Base-by-base conservation (phyloP, 306 rosid genomes). In the Hippophae rhamnoides region DNA sequence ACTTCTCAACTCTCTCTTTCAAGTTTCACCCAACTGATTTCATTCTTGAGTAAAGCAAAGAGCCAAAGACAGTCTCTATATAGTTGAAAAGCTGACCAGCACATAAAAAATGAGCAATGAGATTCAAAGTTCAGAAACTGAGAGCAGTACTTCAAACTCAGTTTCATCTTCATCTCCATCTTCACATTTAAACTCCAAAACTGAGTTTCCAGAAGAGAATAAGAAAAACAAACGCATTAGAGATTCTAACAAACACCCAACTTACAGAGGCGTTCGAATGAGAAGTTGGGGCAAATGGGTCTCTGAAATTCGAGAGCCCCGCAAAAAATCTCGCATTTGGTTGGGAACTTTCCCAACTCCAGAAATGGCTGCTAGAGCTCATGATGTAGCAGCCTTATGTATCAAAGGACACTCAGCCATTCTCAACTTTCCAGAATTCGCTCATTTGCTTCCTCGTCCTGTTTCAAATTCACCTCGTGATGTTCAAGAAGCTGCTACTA, bases 271-370 rank as follows among this genome's bases (percentile, higher is more conserved):
- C 0, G 99, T 93, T 1, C 81, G 99, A 0, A 93, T 86, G 99
- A 55, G 99, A 2, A 89, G 70, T 26, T 93, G 99, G 99, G 99
- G 99, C 0, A 93, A 93, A 72, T 93, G 99, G 99, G 99, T 93
- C 9, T 93, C 99, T 0, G 99, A 93, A 79, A 93, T 93, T 63
- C 85, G 99, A 0, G 97, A 93, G 79, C 99, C 99, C 0, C 66
- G 89, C 2, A 93, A 93, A 81, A 93, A 93, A 65, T 93, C 99
- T 0, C 86, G 99, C 63, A 93, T 93, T 82, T 93, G 99, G 99
- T 78, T 93, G 0, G 99, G 99, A 1, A 93, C 99, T 54, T 93
- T 86, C 53, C 81, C 89, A 0, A 84, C 84, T 0, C 90, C 97
- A 0, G 97, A 93, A 71, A 93, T 93, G 99, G 99, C 99, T 0